Conservation (phyloP, 352 stramenopile species). For the Saprolegnia parasitica region DNA sequence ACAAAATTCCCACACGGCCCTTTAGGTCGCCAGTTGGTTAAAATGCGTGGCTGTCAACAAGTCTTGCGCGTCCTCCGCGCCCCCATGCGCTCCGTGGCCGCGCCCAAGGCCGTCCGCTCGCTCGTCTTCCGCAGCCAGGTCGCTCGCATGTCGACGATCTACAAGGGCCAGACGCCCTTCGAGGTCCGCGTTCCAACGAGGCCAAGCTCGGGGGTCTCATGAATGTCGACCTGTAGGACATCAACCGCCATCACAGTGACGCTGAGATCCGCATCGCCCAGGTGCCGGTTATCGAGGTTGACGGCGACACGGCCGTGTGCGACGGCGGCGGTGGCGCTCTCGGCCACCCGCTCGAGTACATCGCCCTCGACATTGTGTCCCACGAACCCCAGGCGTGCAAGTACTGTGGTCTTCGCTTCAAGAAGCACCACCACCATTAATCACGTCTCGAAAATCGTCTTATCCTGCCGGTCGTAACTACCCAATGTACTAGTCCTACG, state of each 20-base stretch:
- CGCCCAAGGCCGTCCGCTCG: not conserved
- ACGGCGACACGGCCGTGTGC: conserved; percentile 88
- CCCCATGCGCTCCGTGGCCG: conserved; percentile 8
- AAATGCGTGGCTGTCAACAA: conserved; percentile 27
- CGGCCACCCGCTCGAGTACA: conserved; percentile 96
- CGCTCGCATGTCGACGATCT: conserved; percentile 58
- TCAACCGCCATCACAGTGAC: conserved; percentile 85
- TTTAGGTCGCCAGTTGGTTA: not conserved
- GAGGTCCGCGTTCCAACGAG: conserved; percentile 40
- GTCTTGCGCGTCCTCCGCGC: conserved; percentile 18
- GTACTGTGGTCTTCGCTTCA: conserved; percentile 91
- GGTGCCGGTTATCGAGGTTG: conserved; percentile 89
- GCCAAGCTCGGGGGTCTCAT: not conserved
- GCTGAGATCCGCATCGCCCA: conserved; percentile 84
- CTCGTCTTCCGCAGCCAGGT: not conserved
- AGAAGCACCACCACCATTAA: conserved; percentile 78
- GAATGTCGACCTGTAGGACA: conserved; percentile 40
- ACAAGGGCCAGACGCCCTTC: conserved; percentile 58
- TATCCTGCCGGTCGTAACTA: conserved; percentile 10
- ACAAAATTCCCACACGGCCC: no score
- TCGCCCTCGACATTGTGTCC: conserved; percentile 85
- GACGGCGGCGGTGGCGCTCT: conserved; percentile 94
- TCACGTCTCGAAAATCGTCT: conserved; percentile 8
- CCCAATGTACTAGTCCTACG: not conserved
- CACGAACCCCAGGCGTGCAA: conserved; percentile 80